A percentile compares a stretch with the other conserved stretches of the same genome.
These are phyloP conservation scores for Coriolopsis trogii DNA, from an alignment of 1,284 basidiomycete species.

Conservation along the genomic window DNA sequence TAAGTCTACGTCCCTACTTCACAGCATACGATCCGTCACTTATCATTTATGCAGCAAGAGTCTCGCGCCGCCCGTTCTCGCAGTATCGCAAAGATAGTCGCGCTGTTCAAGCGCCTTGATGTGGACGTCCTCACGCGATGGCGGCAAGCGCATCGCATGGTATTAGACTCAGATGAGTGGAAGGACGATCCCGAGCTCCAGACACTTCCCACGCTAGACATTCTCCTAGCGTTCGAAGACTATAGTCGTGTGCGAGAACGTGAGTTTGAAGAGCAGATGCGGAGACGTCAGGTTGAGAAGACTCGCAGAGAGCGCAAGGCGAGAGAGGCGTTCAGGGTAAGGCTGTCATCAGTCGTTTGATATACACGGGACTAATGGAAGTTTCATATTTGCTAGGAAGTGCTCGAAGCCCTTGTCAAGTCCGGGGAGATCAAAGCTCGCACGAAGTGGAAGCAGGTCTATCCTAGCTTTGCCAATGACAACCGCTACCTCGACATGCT, in stretches of 20 bases:
- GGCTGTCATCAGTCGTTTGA: too few species aligned
- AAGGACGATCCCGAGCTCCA: slow-evolving; percentile 73
- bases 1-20: slow-evolving; percentile 41
- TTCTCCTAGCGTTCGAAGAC: slow-evolving; percentile 90
- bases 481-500: slow-evolving; percentile 84
- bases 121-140: slow-evolving; percentile 90
- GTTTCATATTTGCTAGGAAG: slow-evolving; percentile 41
- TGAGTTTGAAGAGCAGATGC: slow-evolving; percentile 85
- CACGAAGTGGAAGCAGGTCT: slow-evolving; percentile 91
- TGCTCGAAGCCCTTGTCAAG: slow-evolving; percentile 72
- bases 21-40: not conserved
- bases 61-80: slow-evolving; percentile 72
- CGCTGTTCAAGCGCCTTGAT: slow-evolving; percentile 79
- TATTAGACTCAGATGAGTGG: slow-evolving; percentile 81
- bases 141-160: slow-evolving; percentile 77
- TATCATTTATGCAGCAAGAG: slow-evolving; percentile 58
- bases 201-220: slow-evolving; percentile 85
- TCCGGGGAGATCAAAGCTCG: slow-evolving; percentile 76
- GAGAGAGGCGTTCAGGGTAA: slow-evolving; percentile 86
- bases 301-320: slow-evolving; percentile 84
- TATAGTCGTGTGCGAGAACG: slow-evolving; percentile 86
- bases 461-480: slow-evolving; percentile 77
- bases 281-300: slow-evolving; percentile 80
- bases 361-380: not conserved
- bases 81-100: slow-evolving; percentile 78